phyloP scores from a whole-genome alignment of 2,329 filamentous ascomycete species.

The Fusarium compactum region DNA sequence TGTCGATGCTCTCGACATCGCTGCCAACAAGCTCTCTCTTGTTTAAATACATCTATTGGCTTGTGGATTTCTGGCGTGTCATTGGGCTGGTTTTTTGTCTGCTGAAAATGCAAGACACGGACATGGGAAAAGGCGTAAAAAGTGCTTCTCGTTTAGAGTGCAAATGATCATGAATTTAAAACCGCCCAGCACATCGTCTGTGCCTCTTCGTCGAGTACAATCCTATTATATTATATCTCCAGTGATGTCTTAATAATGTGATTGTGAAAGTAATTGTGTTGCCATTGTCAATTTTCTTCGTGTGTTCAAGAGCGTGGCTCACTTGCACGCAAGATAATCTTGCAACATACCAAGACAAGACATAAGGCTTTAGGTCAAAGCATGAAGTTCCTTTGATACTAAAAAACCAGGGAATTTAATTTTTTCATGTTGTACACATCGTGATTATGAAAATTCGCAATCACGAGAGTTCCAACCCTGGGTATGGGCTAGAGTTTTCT shows the following conservation, averaged over 20 bases:
- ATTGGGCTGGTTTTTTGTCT: slow-evolving; percentile 53
- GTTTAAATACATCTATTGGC: slow-evolving; percentile 72
- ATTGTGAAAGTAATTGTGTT: neutral
- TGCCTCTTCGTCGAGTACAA: slow-evolving; percentile 22
- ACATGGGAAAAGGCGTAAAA: slow-evolving; percentile 56
- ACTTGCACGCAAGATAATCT: neutral
- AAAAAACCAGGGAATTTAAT: neutral
- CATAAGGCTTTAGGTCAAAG: neutral
- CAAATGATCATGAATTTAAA: slow-evolving; percentile 53
- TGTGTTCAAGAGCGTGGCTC: too few relatives aligned
- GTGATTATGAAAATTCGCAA: slow-evolving; percentile 9
- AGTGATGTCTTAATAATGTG: neutral
- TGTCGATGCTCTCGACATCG: slow-evolving; percentile 98
- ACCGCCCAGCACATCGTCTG: slow-evolving; percentile 43
- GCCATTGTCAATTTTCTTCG: neutral
- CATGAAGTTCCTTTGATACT: neutral
- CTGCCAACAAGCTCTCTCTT: slow-evolving; percentile 97
- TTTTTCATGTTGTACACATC: slow-evolving; percentile 28
- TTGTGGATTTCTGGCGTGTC: slow-evolving; percentile 53
- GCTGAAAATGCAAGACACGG: slow-evolving; percentile 53
- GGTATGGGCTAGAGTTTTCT: neutral
- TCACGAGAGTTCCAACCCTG: neutral
- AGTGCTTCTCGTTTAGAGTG: slow-evolving; percentile 52
- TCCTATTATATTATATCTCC: neutral
- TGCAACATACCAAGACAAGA: too few relatives aligned